Conservation (phyloP, 2,329 filamentous ascomycete genomes). For the Camillea tinctor region DNA sequence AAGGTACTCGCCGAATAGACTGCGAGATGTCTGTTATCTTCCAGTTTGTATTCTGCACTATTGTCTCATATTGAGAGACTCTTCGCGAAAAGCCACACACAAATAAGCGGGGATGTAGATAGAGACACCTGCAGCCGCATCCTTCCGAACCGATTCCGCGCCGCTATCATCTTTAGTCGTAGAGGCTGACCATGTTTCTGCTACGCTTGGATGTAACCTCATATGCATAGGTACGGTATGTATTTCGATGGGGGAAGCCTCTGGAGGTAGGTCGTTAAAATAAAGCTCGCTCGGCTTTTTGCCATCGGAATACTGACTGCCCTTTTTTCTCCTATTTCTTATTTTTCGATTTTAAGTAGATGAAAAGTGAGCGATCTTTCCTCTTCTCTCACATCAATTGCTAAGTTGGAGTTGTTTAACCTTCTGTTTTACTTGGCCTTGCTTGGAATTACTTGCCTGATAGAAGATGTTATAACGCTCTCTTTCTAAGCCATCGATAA, state of each 20-base stretch:
- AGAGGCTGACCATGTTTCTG: not conserved
- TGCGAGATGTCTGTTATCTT: too few species aligned
- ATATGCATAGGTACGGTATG: not conserved
- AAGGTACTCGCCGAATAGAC: too few species aligned
- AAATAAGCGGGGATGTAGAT: not conserved
- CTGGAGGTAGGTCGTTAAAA: not conserved
- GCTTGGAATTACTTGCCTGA: not conserved
- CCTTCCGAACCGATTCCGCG: not conserved
- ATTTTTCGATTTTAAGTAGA: too few species aligned
- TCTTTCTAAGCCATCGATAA: not conserved
- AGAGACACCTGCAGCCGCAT: not conserved
- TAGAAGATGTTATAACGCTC: not conserved
- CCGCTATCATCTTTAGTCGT: not conserved
- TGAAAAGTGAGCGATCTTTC: too few species aligned
- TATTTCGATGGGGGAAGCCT: not conserved
- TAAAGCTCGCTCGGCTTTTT: not conserved
- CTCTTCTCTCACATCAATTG: too few species aligned
- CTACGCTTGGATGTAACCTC: not conserved
- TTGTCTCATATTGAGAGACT: not conserved
- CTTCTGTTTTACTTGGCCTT: not conserved
- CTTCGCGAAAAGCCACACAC: not conserved
- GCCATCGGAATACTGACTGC: too few species aligned
- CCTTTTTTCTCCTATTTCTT: too few species aligned
- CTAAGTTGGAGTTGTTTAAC: not conserved
- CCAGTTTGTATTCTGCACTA: not conserved